Evolutionary conservation across 2,329 filamentous ascomycete species (phyloP), one percentile per base, ranked within the genome.

Genomic region (Phyllosticta citriasiana): DNA sequence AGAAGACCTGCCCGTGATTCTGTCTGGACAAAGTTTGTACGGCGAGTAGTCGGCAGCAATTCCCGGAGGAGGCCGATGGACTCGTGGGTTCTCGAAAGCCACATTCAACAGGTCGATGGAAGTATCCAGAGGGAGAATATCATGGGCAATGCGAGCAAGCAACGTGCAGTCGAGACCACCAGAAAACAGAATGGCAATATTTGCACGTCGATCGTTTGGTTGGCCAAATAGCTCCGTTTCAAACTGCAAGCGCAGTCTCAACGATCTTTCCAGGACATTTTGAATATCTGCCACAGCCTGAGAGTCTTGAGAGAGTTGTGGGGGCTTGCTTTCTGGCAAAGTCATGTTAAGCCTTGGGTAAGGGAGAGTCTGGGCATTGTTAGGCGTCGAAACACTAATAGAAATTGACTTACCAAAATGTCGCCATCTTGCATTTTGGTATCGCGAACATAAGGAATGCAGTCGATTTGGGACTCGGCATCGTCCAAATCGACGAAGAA

Each of bases 121-220:
- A 68, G 95, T 86, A 3, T 80, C 74, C 0, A 70, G 14, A 0
- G 89, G 88, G 2, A 97, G 71, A 2, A 95, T 74, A 12, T 96
- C 88, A 70, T 96, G 89, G 10, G 83, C 80, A 25, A 97, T 75
- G 53, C 91, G 84, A 24, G 93, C 93, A 56, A 99, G 79, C 0
- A 97, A 79, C 0, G 92, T 93, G 71, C 94, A 97, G 72, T 99
- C 94, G 6, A 99, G 81, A 0, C 94, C 94, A 2, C 94, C 94
- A 0, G 94, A 99, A 72, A 97, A 99, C 0, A 99, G 78, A 1
- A 99, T 80, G 0, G 91, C 91, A 14, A 96, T 73, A 60, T 81
- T 82, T 19, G 82, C 78, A 64, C 67, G 63, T 56, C 61, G 30
- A 4, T 62, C 25, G n/a, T 40, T 50, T 8, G 35, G 26, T 40